Evolutionary conservation across 176 grass and related monocot species (phyloP).

Genomic region (Oryza meridionalis): DNA sequence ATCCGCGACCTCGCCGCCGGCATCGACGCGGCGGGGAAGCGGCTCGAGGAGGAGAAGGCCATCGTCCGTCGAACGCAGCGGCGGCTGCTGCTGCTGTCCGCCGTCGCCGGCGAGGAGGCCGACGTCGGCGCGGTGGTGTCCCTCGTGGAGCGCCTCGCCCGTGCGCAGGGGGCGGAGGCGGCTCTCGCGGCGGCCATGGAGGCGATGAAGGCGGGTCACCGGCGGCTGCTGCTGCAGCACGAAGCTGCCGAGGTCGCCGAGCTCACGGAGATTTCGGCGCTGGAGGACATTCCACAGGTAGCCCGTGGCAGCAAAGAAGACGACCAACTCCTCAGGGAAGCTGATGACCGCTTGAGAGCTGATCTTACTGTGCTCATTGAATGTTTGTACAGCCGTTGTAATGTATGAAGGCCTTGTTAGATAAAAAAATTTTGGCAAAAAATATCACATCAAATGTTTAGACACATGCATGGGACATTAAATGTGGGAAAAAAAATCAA

Average conservation of each 20-base stretch:
- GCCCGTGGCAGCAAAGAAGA: too few relatives aligned
- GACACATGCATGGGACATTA: too few relatives aligned
- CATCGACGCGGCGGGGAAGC: background rate
- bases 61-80: background rate
- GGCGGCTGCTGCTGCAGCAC: background rate
- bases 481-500: too few relatives aligned
- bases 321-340: too few relatives aligned
- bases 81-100: background rate
- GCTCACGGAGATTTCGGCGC: background rate
- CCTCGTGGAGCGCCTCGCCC: background rate
- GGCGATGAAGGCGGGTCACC: too few relatives aligned
- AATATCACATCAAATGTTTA: too few relatives aligned
- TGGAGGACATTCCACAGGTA: background rate
- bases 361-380: too few relatives aligned
- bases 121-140: background rate
- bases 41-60: background rate
- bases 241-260: background rate
- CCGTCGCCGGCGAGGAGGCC: background rate
- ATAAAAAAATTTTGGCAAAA: too few relatives aligned
- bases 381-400: too few relatives aligned
- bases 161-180: background rate
- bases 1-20: background rate
- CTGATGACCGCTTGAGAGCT: too few relatives aligned
- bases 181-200: background rate
- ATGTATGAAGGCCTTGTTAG: too few relatives aligned